Evolutionary conservation across 768 basidiomycete genomes (phyloP), one percentile per base, ranked within the genome.

Genomic region (Leccinum disarticulatum): DNA sequence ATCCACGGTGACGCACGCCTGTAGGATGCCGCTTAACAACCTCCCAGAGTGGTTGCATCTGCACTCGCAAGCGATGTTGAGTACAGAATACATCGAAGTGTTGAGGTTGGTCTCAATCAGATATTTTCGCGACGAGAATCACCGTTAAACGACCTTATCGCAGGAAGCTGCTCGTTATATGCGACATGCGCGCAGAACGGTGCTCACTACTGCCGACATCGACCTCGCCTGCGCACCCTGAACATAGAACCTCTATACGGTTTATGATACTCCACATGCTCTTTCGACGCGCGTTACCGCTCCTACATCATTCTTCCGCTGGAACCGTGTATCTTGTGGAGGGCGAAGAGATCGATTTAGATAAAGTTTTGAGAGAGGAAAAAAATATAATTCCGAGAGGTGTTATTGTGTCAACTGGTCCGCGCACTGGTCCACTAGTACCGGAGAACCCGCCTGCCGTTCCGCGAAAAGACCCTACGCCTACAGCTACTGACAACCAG

Each of bases 191-290:
- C 86, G 91, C 58, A 81, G 97, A 56, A 93, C 90, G 17, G 90
- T 90, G 1, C 80, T 99, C 73, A 90, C 87, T 10, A 91, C 94
- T 6, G 81, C 87, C 25, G 97, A 99, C 76, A 87, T 98, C 58
- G 95, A 98, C 74, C 87, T 92, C 63, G 97, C 97, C 79, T 98
- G 51, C 91, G 93, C 61, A 93, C 92, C 2, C 82, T 96, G 57
- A 98, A 98, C 76, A 93, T 98, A 64, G 97, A 98, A 74, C 97
- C 97, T 11, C 77, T 98, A 25, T 98, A 91, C 70, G 97, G 90
- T 31, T 72, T 10, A 31, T 31, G 30, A 73, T 48, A 66, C 65
- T 6, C 69, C 73, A 0, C 68, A 73, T 31, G 72, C 67, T 1
- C 72, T 73, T 73, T 59, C 70, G 84, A 67, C 81, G 76, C 51